These are phyloP conservation scores for Fusarium nodosum DNA, from an alignment of 2,329 filamentous ascomycete genomes.

Conservation along the genomic window DNA sequence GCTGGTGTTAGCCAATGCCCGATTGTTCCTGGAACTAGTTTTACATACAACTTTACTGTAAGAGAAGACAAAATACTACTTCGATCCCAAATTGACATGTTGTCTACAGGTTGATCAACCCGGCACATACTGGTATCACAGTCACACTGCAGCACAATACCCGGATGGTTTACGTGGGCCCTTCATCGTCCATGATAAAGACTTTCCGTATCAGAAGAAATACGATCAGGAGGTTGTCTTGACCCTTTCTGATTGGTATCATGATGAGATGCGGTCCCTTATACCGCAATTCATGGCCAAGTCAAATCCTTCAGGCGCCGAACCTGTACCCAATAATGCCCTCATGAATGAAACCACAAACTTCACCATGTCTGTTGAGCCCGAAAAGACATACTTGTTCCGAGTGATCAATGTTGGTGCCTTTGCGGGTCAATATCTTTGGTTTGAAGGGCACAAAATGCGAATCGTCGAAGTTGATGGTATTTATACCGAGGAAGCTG, in stretches of 20 bases:
- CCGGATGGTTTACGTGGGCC: constrained; percentile 77
- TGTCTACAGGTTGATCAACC: constrained; percentile 69
- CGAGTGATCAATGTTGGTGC: constrained; percentile 80
- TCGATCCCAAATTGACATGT: constrained; percentile 4
- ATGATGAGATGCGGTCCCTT: constrained; percentile 66
- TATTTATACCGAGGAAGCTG: constrained; percentile 72
- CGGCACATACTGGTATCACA: constrained; percentile 86
- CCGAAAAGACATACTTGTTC: constrained; percentile 79
- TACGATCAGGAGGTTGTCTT: constrained; percentile 75
- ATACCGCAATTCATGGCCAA: constrained; percentile 65
- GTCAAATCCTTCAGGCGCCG: constrained; percentile 68
- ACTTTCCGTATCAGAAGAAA: constrained; percentile 67
- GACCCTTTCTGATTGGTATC: constrained; percentile 79
- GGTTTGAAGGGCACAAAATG: constrained; percentile 77
- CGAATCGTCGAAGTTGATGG: constrained; percentile 81
- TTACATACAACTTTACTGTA: constrained; percentile 79
- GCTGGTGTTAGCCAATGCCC: constrained; percentile 74
- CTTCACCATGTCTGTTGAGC: constrained; percentile 69
- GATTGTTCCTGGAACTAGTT: constrained; percentile 72
- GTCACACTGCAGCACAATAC: constrained; percentile 75
- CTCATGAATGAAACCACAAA: constrained; percentile 79
- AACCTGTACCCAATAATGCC: constrained; percentile 76
- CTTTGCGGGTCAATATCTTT: constrained; percentile 76
- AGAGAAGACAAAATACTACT: constrained; percentile 19
- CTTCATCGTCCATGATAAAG: constrained; percentile 73